A percentile compares a stretch with the other conserved stretches of the same genome.
phyloP scores from a whole-genome alignment of 2,329 filamentous ascomycete genomes.

The Teratosphaeria viscida region DNA sequence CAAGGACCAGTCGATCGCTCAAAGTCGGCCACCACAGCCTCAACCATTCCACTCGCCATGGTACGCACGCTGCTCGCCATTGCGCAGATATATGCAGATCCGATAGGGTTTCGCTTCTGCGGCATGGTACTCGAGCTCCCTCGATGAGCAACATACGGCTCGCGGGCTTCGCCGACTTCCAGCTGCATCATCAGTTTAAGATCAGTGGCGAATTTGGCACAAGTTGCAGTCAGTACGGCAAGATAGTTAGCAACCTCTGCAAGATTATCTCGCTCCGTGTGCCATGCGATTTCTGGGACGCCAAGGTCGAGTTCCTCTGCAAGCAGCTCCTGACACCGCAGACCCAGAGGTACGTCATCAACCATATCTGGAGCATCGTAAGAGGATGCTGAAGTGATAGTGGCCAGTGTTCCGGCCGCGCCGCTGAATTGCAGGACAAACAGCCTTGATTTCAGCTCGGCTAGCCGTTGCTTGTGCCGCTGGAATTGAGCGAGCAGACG shows the following conservation, averaged over 20 bases:
- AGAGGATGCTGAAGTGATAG: constrained; percentile 11
- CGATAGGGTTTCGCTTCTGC: constrained; percentile 31
- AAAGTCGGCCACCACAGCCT: constrained; percentile 24
- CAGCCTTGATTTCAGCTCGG: constrained; percentile 15
- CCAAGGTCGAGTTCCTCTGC: constrained; percentile 15
- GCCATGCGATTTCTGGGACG: constrained; percentile 23
- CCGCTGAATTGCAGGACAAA: constrained; percentile 23
- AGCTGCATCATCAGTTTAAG: constrained; percentile 23
- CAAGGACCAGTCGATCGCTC: constrained; percentile 23
- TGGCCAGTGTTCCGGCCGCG: constrained; percentile 22
- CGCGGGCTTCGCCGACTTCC: constrained; percentile 20
- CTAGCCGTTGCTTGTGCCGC: constrained; percentile 17
- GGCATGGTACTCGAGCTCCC: constrained; percentile 49
- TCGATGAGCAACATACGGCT: constrained; percentile 41
- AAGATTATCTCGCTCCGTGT: constrained; percentile 22
- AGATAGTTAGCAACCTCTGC: constrained; percentile 20
- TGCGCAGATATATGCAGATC: constrained; percentile 19
- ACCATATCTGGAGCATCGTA: constrained; percentile 2
- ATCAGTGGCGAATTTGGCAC: constrained; percentile 22
- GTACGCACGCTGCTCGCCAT: constrained; percentile 18
- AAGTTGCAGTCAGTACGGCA: constrained; percentile 17
- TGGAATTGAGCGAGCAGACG: constrained; percentile 21
- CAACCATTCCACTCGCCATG: constrained; percentile 15
- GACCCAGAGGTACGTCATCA: constrained; percentile 10
- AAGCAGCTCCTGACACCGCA: constrained; percentile 14